Evolutionary conservation across 176 grass and related monocot species (phyloP).

Genomic region (Leersia perrieri): DNA sequence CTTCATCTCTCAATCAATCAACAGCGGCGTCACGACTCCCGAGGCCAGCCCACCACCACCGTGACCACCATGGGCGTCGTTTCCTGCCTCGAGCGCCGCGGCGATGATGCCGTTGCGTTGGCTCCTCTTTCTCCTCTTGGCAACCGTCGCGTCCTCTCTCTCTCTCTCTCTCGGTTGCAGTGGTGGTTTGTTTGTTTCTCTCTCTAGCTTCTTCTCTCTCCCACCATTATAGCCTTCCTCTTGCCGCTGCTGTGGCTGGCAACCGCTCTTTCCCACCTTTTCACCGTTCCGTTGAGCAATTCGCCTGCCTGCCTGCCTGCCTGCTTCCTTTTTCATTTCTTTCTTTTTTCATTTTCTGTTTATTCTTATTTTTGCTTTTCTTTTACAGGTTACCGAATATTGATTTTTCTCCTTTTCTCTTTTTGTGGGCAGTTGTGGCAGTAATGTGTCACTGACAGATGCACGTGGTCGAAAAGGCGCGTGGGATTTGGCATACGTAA

Average conservation of each 20-base stretch:
- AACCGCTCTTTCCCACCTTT: conserved; percentile 21
- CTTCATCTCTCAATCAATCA: conserved; percentile 34
- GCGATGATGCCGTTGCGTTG: background rate
- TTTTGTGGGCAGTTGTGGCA: background rate
- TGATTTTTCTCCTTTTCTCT: background rate
- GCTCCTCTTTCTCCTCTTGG: conserved; percentile 8
- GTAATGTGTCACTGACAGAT: background rate
- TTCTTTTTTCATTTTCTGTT: too few relatives aligned
- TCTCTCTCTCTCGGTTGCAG: conserved; percentile 3
- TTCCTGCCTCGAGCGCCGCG: conserved; percentile 7
- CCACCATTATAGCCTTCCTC: background rate
- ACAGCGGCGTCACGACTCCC: background rate
- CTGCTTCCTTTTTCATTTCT: background rate
- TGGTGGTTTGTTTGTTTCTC: too few relatives aligned
- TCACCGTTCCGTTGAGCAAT: conserved; percentile 27
- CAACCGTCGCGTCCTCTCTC: conserved; percentile 22
- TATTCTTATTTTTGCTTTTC: too few relatives aligned
- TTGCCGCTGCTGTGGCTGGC: background rate
- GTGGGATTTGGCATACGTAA: conserved; percentile 8
- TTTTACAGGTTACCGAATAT: background rate
- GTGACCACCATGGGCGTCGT: conserved; percentile 14
- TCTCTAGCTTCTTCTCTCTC: background rate
- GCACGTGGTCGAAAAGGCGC: conserved; percentile 28
- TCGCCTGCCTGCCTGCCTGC: conserved; percentile 9
- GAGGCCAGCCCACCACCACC: background rate